Conservation (phyloP, 78 protist genomes). For the Dictyostelium firmibasis region DNA sequence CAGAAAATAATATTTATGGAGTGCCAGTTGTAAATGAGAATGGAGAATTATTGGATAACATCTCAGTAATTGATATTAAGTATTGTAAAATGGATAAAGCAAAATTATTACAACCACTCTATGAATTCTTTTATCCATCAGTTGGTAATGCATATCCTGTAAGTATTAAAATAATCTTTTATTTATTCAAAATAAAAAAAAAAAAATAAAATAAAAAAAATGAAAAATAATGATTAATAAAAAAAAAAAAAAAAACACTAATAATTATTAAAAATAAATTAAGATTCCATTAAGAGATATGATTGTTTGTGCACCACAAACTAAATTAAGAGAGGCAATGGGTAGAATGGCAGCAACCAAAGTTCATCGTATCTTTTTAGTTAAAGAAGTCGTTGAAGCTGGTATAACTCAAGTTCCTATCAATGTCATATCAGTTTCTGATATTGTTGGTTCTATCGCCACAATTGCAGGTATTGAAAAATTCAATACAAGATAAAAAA, state of each 20-base stretch:
- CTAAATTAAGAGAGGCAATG: slow-evolving; percentile 57
- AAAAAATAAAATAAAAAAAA: too few species aligned
- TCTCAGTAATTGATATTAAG: slow-evolving; percentile 49
- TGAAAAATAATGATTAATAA: too few species aligned
- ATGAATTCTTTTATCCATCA: slow-evolving; percentile 41
- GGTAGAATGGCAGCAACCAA: slow-evolving; percentile 36
- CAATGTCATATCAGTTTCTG: slow-evolving; percentile 46
- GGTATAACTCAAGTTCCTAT: slow-evolving; percentile 18
- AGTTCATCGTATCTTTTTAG: slow-evolving; percentile 54
- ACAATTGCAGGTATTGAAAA: neutral
- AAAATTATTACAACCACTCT: slow-evolving; percentile 42
- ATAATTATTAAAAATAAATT: neutral
- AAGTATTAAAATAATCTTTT: neutral
- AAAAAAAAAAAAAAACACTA: neutral
- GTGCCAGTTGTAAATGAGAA: slow-evolving; percentile 45
- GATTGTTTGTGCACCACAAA: slow-evolving; percentile 58
- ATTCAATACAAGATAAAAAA: neutral
- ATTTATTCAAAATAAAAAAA: too few species aligned
- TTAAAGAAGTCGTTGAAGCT: slow-evolving; percentile 39
- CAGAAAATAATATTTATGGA: slow-evolving; percentile 58
- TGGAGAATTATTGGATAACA: slow-evolving; percentile 57
- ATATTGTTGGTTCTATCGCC: neutral
- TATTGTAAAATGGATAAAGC: slow-evolving; percentile 27
- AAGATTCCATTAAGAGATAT: slow-evolving; percentile 30
- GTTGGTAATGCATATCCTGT: slow-evolving; percentile 35